Conservation (phyloP, 73 alveolate species). For the Tetrahymena malaccensis region DNA sequence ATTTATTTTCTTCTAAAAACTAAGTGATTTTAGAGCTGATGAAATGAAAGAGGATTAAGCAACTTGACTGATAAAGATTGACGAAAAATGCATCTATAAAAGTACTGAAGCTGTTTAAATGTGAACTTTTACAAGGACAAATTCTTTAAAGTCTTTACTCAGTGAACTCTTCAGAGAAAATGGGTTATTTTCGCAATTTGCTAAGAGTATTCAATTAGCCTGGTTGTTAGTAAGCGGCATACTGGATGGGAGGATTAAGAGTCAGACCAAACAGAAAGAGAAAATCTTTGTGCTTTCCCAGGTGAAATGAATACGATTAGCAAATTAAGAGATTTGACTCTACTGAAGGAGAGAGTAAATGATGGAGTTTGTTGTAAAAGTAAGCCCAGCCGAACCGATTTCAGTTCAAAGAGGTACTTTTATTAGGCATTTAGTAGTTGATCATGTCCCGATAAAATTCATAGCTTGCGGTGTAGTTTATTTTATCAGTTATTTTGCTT, state of each 20-base stretch:
- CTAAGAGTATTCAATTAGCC: neutral
- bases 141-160: neutral
- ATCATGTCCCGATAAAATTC: neutral
- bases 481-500: neutral
- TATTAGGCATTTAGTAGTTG: neutral
- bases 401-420: neutral
- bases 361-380: neutral
- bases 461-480: neutral
- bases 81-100: neutral
- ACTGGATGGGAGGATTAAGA: neutral
- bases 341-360: neutral
- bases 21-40: neutral
- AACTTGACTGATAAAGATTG: neutral
- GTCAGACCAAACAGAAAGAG: neutral
- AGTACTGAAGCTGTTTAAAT: neutral
- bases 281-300: neutral
- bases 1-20: neutral
- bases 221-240: neutral
- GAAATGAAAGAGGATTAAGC: neutral
- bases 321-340: neutral
- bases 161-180: neutral
- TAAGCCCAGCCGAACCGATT: neutral
- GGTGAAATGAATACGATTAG: neutral
- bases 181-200: neutral
- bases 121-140: neutral